Conservation (phyloP, 2,329 filamentous ascomycete species). For the Hypoxylon rubiginosum region DNA sequence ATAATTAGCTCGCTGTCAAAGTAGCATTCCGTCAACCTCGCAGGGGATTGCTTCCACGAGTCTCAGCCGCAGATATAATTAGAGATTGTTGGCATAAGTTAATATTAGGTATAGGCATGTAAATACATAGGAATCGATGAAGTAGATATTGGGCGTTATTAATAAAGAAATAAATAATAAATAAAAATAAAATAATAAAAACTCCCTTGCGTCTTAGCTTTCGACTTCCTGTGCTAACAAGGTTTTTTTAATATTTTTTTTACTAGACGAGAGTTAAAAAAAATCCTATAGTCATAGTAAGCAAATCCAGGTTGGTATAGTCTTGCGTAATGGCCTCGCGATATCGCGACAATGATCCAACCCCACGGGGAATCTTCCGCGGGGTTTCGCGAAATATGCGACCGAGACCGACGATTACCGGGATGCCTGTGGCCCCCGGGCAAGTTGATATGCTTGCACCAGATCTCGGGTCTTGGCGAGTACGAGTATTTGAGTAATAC, state of each 20-base stretch:
- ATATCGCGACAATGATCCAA: constrained; percentile 24
- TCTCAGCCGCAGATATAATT: background rate
- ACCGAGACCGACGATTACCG: constrained; percentile 14
- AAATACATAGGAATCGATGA: background rate
- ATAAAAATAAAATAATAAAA: background rate
- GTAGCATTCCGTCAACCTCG: background rate
- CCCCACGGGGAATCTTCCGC: constrained; percentile 20
- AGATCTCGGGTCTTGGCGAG: constrained; percentile 42
- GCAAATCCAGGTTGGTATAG: constrained; percentile 16
- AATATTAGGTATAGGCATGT: background rate
- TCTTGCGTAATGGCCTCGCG: constrained; percentile 24
- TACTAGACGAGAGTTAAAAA: background rate
- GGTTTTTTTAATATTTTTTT: background rate
- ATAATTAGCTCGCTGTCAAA: constrained; percentile 1
- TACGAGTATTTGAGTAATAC: too few relatives aligned
- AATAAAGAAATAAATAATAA: background rate
- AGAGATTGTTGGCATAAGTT: background rate
- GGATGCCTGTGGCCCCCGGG: constrained; percentile 13
- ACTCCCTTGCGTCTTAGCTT: background rate
- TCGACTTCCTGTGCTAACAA: background rate
- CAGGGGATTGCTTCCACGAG: background rate
- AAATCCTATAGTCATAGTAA: background rate
- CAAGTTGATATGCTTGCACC: constrained; percentile 21
- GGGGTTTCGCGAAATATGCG: constrained; percentile 32
- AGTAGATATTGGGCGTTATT: background rate